Evolutionary conservation across 805 yeast species (phyloP).

Genomic region (Sugiyamaella qingdaonensis): DNA sequence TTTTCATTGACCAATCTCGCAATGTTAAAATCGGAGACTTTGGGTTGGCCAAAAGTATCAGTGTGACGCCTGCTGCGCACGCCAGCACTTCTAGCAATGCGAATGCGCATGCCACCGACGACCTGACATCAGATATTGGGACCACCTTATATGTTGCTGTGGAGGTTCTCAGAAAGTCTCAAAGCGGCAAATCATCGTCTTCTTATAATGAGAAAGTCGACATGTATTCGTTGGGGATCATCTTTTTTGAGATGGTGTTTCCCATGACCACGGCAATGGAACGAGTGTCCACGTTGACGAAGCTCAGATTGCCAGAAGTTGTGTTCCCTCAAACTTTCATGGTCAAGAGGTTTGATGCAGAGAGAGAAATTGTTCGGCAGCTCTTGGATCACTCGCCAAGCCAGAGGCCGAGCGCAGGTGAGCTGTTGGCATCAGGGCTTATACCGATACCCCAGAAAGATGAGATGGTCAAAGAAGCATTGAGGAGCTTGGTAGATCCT

Average conservation of each 20-base stretch:
- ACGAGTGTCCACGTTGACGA: slow-evolving; percentile 66
- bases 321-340: slow-evolving; percentile 68
- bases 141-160: slow-evolving; percentile 90
- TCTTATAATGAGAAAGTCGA: slow-evolving; percentile 92
- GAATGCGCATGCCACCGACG: slow-evolving; percentile 40
- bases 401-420: slow-evolving; percentile 74
- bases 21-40: slow-evolving; percentile 95
- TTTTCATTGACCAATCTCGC: slow-evolving; percentile 84
- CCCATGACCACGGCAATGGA: slow-evolving; percentile 91
- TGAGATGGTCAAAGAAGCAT: slow-evolving; percentile 80
- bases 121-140: slow-evolving; percentile 88
- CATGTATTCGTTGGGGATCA: slow-evolving; percentile 90
- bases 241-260: slow-evolving; percentile 92
- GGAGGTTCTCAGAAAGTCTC: slow-evolving; percentile 53
- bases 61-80: slow-evolving; percentile 13
- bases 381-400: slow-evolving; percentile 76
- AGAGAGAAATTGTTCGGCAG: slow-evolving; percentile 60
- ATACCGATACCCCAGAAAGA: slow-evolving; percentile 89
- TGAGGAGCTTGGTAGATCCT: slow-evolving; percentile 80
- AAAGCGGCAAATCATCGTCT: slow-evolving; percentile 42
- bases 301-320: slow-evolving; percentile 54
- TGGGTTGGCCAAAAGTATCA: slow-evolving; percentile 81
- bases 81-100: background rate
- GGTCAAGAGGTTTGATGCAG: slow-evolving; percentile 47
- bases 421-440: slow-evolving; percentile 71